These are phyloP conservation scores for Termitomyces sp. DNA, from an alignment of 768 basidiomycete genomes.

Conservation along the genomic window DNA sequence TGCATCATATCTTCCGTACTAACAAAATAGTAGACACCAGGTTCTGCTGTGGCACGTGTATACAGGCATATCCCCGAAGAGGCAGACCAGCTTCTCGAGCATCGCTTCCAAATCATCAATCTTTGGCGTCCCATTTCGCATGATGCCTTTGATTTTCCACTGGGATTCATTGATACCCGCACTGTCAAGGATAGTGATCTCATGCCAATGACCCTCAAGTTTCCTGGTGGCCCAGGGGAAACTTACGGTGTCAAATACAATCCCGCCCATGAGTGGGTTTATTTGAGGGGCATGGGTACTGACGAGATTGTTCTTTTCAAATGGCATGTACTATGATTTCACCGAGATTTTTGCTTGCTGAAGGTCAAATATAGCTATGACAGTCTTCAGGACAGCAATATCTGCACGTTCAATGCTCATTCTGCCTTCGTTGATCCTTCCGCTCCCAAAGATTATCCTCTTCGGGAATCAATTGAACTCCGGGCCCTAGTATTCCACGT, in stretches of 20 bases:
- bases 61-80: slow-evolving; percentile 24
- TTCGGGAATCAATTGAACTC: slow-evolving; percentile 51
- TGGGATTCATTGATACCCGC: slow-evolving; percentile 47
- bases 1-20: neutral
- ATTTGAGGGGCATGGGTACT: slow-evolving; percentile 5
- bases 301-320: slow-evolving; percentile 12
- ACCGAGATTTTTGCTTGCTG: neutral
- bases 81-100: slow-evolving; percentile 35
- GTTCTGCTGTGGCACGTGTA: slow-evolving; percentile 9
- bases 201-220: slow-evolving; percentile 29
- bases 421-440: slow-evolving; percentile 47
- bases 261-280: slow-evolving; percentile 29
- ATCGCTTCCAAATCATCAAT: slow-evolving; percentile 54
- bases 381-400: slow-evolving; percentile 34
- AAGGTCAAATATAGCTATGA: slow-evolving; percentile 30
- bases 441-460: slow-evolving; percentile 39
- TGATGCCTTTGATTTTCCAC: slow-evolving; percentile 46
- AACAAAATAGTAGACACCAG: neutral
- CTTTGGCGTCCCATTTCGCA: slow-evolving; percentile 53
- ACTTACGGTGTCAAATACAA: slow-evolving; percentile 30
- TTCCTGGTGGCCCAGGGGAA: slow-evolving; percentile 31
- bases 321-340: neutral
- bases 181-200: slow-evolving; percentile 38
- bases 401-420: slow-evolving; percentile 49
- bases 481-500: slow-evolving; percentile 42